Conservation (phyloP, 495 filamentous ascomycete genomes). For the Penicillium odoratum region DNA sequence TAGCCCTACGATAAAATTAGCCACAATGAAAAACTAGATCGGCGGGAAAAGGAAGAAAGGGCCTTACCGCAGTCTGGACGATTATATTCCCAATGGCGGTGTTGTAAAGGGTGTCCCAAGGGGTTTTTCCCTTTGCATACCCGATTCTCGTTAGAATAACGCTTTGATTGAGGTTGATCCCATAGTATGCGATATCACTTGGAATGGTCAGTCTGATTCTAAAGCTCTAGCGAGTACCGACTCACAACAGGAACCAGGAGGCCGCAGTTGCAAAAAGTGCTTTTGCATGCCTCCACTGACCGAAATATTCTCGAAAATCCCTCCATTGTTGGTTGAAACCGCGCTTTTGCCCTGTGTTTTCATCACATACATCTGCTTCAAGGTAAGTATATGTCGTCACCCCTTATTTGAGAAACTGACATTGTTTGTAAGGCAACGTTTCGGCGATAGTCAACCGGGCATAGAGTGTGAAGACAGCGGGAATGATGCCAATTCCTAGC, state of each 20-base stretch:
- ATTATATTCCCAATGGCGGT: conserved; percentile 39
- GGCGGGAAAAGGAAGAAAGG: background rate
- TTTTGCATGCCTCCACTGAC: conserved; percentile 22
- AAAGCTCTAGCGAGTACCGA: background rate
- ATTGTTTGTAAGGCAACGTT: conserved; percentile 16
- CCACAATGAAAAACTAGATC: background rate
- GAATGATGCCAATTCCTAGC: conserved; percentile 20
- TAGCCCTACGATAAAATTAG: conserved; percentile 20
- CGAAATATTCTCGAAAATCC: conserved; percentile 26
- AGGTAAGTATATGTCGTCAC: background rate
- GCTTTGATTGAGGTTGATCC: conserved; percentile 42
- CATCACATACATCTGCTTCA: conserved; percentile 15
- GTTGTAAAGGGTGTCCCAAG: conserved; percentile 32
- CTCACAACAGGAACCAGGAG: conserved; percentile 28
- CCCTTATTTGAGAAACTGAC: background rate
- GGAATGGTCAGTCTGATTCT: background rate
- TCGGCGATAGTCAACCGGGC: conserved; percentile 19
- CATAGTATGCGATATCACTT: conserved; percentile 40
- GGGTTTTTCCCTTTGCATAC: conserved; percentile 29
- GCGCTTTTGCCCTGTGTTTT: conserved; percentile 15
- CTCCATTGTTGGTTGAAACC: conserved; percentile 18
- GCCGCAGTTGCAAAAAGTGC: conserved; percentile 24
- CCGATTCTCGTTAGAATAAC: conserved; percentile 34
- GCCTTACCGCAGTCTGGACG: conserved; percentile 27
- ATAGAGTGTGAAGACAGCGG: conserved; percentile 18